phyloP scores from a whole-genome alignment of 441 rosid genomes.

The Pelargonium australe region DNA sequence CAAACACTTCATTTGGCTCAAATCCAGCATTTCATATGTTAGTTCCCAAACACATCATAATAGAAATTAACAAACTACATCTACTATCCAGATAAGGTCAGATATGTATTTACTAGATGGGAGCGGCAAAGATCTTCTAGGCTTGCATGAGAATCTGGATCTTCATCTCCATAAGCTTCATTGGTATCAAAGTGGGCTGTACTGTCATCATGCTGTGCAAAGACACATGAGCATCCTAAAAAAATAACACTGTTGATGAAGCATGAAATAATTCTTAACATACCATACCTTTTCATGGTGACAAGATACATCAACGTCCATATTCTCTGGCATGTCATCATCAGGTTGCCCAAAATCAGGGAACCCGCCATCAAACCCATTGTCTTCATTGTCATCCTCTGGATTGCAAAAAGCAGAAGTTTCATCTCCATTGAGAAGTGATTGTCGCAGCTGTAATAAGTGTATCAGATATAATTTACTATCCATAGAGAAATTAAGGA shows the following conservation, averaged over 20 bases:
- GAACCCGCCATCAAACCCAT: background rate
- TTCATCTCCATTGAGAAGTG: slow-evolving; percentile 40
- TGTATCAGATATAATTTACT: background rate
- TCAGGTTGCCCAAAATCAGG: slow-evolving; percentile 4
- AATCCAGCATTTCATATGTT: too few relatives aligned
- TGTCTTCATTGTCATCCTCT: background rate
- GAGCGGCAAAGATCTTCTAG: slow-evolving; percentile 91
- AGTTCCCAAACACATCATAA: too few relatives aligned
- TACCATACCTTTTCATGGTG: background rate
- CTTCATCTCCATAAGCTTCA: slow-evolving; percentile 38
- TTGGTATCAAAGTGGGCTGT: slow-evolving; percentile 29
- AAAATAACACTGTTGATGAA: background rate
- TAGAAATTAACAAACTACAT: background rate
- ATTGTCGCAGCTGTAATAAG: slow-evolving; percentile 22
- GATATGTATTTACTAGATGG: slow-evolving; percentile 60
- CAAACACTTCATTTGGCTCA: too few relatives aligned
- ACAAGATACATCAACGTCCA: background rate
- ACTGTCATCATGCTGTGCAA: slow-evolving; percentile 32
- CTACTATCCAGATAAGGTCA: background rate
- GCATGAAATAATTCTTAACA: background rate
- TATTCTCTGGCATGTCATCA: slow-evolving; percentile 6
- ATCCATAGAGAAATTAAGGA: background rate
- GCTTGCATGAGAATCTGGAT: slow-evolving; percentile 49
- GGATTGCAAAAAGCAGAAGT: background rate
- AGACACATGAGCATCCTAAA: slow-evolving; percentile 24